Base-by-base conservation (phyloP, 345 rosid species). In the Stellera chamaejasme region DNA sequence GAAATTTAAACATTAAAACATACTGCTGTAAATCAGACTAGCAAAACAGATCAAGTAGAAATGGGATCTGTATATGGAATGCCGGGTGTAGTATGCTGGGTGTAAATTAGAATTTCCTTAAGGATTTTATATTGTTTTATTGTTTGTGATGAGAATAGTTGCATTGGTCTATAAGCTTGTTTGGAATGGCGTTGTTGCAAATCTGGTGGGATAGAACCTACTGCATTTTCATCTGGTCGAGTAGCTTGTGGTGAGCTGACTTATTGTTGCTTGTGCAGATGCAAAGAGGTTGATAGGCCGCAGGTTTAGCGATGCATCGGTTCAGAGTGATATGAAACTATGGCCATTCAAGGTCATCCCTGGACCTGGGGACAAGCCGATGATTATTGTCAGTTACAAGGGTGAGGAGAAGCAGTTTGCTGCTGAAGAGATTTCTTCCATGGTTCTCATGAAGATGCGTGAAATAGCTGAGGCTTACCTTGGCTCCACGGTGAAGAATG, bases 381-480 rank as follows among this genome's bases (percentile, higher is more conserved):
- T 84, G 87, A 84, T 84, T 27, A 55, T 66, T 27, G 91, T 84
- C 12, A 57, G 10, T 69, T 81, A 81, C 77, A 84, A 84, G 75
- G 91, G 88, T 52, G 85, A 82, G 43, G 91, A 84, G 13, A 79
- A 84, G 43, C 76, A 77, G 65, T 84, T 82, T 44, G 83, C 88
- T 13, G 88, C 88, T 1, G 88, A 84, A 54, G 88, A 84, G 60
- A 84, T 79, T 23, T 84, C 91, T 39, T 84, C 91, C 16, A 85
- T 82, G 93, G 93, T 82, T 45, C 84, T 85, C 42, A 82, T 77
- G 0, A 83, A 86, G 74, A 86, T 83, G 90, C 87, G 90, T 23
- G 95, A 86, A 74, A 83, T 83, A 48, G 90, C 88, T 1, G 95
- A 86, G 77, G 85, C 88, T 25, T 86, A 67, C 72, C 95, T 86